A percentile compares a stretch with the other conserved stretches of the same genome.
Conservation (phyloP, 1,284 basidiomycete species). For the Puccinia coronata region DNA sequence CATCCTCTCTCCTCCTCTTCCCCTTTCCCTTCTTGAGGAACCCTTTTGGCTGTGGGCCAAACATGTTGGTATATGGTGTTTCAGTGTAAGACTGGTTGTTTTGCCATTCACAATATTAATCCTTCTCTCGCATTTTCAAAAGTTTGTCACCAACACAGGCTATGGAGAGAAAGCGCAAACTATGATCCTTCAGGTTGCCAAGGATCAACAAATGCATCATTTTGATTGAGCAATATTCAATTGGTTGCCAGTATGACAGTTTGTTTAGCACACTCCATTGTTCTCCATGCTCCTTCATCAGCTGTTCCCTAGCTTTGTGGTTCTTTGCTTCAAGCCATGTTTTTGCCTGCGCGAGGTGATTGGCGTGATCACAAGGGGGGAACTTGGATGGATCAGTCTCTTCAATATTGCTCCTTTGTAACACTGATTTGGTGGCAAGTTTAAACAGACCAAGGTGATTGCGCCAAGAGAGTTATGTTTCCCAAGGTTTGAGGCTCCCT, state of each 20-base stretch:
- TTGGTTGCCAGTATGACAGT: not conserved
- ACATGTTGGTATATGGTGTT: not conserved
- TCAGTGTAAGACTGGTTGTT: conserved; percentile 2
- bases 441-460: not conserved
- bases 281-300: not conserved
- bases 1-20: not conserved
- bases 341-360: not conserved
- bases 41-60: not conserved
- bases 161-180: not conserved
- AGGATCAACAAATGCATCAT: not conserved
- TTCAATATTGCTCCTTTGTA: conserved; percentile 21
- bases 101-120: not conserved
- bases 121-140: not conserved
- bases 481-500: conserved; percentile 24
- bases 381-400: conserved; percentile 10
- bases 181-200: not conserved
- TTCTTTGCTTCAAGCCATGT: not conserved
- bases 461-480: conserved; percentile 4
- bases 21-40: not conserved
- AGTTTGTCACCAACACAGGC: not conserved
- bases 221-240: not conserved
- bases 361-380: not conserved
- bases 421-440: not conserved
- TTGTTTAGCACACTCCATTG: not conserved
- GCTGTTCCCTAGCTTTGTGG: not conserved